Evolutionary conservation across 2,329 filamentous ascomycete genomes (phyloP).

Genomic region (Fusarium agapanthi): DNA sequence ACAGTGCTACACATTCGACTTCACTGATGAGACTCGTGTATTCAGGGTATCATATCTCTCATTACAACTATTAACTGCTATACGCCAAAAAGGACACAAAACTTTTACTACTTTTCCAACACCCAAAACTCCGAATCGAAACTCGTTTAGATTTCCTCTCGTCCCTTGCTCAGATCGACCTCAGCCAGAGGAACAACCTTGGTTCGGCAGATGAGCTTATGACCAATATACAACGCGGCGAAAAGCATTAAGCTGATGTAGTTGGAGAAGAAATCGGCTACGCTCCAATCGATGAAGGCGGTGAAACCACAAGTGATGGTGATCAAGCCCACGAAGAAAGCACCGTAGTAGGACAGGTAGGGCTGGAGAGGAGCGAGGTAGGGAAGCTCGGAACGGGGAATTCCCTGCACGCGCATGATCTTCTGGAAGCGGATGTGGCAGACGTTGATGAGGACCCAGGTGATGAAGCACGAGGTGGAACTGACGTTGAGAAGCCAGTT

Average conservation of each 20-base stretch:
- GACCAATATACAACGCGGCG: conserved; percentile 64
- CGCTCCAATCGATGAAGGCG: conserved; percentile 70
- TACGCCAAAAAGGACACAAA: conserved; percentile 18
- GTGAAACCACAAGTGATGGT: conserved; percentile 75
- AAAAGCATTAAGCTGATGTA: conserved; percentile 74
- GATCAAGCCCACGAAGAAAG: conserved; percentile 72
- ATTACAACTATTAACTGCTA: conserved; percentile 33
- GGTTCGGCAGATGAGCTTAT: conserved; percentile 62
- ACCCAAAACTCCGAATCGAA: conserved; percentile 13
- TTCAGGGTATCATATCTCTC: conserved; percentile 40
- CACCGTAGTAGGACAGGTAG: conserved; percentile 70
- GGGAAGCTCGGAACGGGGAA: conserved; percentile 65
- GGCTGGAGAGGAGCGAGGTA: conserved; percentile 71
- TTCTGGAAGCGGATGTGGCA: conserved; percentile 73
- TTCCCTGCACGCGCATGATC: conserved; percentile 63
- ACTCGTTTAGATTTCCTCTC: conserved; percentile 14
- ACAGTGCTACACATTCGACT: background rate
- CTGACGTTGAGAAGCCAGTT: conserved; percentile 78
- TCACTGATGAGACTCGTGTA: background rate
- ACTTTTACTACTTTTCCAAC: conserved; percentile 19
- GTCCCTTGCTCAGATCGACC: conserved; percentile 47
- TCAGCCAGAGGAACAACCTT: conserved; percentile 50
- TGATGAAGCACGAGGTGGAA: conserved; percentile 74
- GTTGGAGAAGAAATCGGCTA: conserved; percentile 68
- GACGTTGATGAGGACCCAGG: conserved; percentile 72